phyloP scores from a whole-genome alignment of 768 basidiomycete species.

The Mycena albidolilacea region DNA sequence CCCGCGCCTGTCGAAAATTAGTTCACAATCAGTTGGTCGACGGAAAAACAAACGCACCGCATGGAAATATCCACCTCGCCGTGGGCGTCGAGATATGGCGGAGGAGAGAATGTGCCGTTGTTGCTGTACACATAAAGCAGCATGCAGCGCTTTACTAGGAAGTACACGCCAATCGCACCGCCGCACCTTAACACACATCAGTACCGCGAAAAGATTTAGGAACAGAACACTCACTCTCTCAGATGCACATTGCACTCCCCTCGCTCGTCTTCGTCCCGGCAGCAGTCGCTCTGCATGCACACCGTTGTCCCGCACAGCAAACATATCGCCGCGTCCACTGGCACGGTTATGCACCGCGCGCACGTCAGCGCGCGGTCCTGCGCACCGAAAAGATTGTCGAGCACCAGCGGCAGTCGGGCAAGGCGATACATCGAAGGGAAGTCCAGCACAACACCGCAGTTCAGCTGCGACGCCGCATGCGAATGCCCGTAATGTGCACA shows the following conservation, averaged over 20 bases:
- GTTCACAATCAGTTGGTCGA: neutral
- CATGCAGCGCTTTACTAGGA: constrained; percentile 93
- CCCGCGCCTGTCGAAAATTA: constrained; percentile 72
- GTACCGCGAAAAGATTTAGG: neutral
- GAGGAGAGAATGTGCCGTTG: constrained; percentile 89
- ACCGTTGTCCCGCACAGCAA: constrained; percentile 89
- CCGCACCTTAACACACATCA: constrained; percentile 78
- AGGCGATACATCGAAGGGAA: constrained; percentile 89
- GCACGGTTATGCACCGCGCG: constrained; percentile 81
- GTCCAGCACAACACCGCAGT: constrained; percentile 86
- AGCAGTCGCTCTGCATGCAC: constrained; percentile 95
- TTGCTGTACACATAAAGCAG: constrained; percentile 90
- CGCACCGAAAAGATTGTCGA: constrained; percentile 88
- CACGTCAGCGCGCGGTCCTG: constrained; percentile 84
- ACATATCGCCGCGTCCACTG: constrained; percentile 91
- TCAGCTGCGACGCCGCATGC: constrained; percentile 83
- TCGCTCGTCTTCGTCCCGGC: constrained; percentile 75
- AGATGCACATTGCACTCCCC: constrained; percentile 98
- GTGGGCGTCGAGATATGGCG: constrained; percentile 95
- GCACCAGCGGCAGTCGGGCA: constrained; percentile 81
- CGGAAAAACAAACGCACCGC: constrained; percentile 70
- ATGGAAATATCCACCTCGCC: constrained; percentile 95
- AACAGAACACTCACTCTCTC: constrained; percentile 78
- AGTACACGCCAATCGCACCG: constrained; percentile 90
- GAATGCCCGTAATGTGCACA: constrained; percentile 90